These are phyloP conservation scores for Rhamnella rubrinervis DNA, from an alignment of 331 rosid genomes.

Conservation along the genomic window DNA sequence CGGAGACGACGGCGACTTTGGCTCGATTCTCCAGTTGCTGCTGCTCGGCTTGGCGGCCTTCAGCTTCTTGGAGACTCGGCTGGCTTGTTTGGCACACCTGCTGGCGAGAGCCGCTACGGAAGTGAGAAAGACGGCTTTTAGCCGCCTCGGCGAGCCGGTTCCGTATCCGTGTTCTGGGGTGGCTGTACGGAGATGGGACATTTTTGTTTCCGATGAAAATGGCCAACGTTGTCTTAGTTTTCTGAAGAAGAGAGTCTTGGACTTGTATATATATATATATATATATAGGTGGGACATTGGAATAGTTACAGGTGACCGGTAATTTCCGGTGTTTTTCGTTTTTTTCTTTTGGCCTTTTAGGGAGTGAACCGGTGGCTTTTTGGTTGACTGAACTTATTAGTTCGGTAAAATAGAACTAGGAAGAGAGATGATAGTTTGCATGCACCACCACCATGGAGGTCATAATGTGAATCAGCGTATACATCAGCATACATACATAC, in stretches of 20 bases:
- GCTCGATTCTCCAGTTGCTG: neutral
- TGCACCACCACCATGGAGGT: too few species aligned
- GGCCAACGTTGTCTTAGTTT: neutral
- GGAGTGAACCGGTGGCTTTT: constrained; percentile 10
- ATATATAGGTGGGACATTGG: constrained; percentile 24
- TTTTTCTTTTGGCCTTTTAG: too few species aligned
- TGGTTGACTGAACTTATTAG: constrained; percentile 24
- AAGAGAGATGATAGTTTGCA: neutral
- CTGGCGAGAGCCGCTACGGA: constrained; percentile 38
- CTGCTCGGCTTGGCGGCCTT: constrained; percentile 17
- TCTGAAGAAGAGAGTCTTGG: neutral
- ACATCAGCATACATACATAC: too few species aligned
- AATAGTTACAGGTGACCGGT: constrained; percentile 22
- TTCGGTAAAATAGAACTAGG: neutral
- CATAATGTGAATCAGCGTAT: too few species aligned
- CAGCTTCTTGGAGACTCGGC: constrained; percentile 38
- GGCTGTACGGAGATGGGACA: constrained; percentile 23
- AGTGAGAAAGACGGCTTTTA: constrained; percentile 26
- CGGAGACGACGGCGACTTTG: neutral
- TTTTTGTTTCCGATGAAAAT: neutral
- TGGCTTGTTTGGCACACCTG: constrained; percentile 27
- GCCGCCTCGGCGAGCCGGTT: constrained; percentile 28
- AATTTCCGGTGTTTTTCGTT: constrained; percentile 25
- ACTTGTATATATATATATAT: constrained; percentile 35
- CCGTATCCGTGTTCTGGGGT: constrained; percentile 8